These are phyloP conservation scores for Nymphaea colorata DNA, from an alignment of 164 flowering plant species.

Conservation along the genomic window DNA sequence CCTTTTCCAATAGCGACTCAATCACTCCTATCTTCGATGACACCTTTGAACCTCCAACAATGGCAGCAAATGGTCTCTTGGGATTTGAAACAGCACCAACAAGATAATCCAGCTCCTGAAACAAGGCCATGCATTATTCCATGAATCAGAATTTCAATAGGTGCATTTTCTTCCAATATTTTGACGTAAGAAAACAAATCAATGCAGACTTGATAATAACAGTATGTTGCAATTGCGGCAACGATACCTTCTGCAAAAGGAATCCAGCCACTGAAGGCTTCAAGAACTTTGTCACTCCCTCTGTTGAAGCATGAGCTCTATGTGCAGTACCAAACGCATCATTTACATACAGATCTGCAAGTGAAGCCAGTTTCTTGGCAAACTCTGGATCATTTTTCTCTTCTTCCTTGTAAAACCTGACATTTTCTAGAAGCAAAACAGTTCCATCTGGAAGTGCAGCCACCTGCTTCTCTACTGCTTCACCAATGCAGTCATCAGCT, in stretches of 20 bases:
- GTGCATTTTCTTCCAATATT: background rate
- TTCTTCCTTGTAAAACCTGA: slow-evolving; percentile 78
- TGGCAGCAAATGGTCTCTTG: slow-evolving; percentile 89
- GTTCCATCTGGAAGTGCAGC: slow-evolving; percentile 64
- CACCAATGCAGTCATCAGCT: slow-evolving; percentile 77
- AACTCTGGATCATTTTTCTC: slow-evolving; percentile 91
- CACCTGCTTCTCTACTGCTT: slow-evolving; percentile 62
- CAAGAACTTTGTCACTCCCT: slow-evolving; percentile 71
- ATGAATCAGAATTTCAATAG: background rate
- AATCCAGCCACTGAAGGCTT: slow-evolving; percentile 86
- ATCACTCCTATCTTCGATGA: slow-evolving; percentile 84
- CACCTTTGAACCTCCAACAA: slow-evolving; percentile 88
- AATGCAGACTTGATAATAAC: background rate
- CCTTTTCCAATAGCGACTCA: slow-evolving; percentile 65
- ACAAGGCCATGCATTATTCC: background rate
- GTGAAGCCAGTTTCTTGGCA: slow-evolving; percentile 70
- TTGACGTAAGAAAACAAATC: background rate
- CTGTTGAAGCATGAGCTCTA: slow-evolving; percentile 88
- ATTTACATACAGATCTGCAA: slow-evolving; percentile 76
- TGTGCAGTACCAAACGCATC: slow-evolving; percentile 91
- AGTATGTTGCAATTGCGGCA: background rate
- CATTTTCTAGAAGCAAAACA: slow-evolving; percentile 77
- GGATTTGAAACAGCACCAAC: slow-evolving; percentile 84
- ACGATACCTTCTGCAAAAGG: slow-evolving; percentile 83
- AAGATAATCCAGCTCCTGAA: slow-evolving; percentile 79